Evolutionary conservation across 495 filamentous ascomycete genomes (phyloP), one percentile per base, ranked within the genome.

Genomic region (Xylaria grammica): DNA sequence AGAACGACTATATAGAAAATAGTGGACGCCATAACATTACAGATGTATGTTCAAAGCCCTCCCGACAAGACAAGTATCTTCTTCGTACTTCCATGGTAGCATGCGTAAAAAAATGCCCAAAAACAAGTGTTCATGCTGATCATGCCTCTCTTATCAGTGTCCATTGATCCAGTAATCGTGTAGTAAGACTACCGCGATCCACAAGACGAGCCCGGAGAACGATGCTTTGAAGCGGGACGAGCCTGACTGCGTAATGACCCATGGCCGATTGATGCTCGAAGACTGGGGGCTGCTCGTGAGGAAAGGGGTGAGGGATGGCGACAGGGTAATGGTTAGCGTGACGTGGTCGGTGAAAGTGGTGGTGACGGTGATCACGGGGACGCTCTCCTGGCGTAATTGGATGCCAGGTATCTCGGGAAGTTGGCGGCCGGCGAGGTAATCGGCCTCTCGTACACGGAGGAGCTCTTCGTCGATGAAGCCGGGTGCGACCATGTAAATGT

Each of bases 401-500:
- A 74, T 48, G 11, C 67, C 65, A 10, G 71, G 71, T 3, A 74
- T 58, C 3, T 69, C 65, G 27, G 63, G 45, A 19, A 74, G 62
- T 46, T 72, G 69, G 17, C 65, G 70, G 10, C 76, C 74, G 44
- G 73, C 74, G 4, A 73, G 68, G 55, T 77, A 75, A 46, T 75
- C 73, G 11, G 66, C 70, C 59, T 78, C 76, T 15, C 74, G 69
- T 45, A 68, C 68, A 8, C 68, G 68, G 15, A 77, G 70, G 2
- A 67, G 48, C 34, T 76, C 76, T 40, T 68, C 63, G 54, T 72
- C 66, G 42, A 73, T 65, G 13, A 27, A 62, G 1, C 66, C 69
- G 1, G 69, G 74, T 0, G 67, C 62, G 4, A 71, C 69, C 66
- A 73, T 75, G 60, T 75, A 64, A 1, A 76, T 66, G 36, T 75